Evolutionary conservation across 2,329 filamentous ascomycete species (phyloP), one percentile per base, ranked within the genome.

Genomic region (Aspergillus quadricinctus): DNA sequence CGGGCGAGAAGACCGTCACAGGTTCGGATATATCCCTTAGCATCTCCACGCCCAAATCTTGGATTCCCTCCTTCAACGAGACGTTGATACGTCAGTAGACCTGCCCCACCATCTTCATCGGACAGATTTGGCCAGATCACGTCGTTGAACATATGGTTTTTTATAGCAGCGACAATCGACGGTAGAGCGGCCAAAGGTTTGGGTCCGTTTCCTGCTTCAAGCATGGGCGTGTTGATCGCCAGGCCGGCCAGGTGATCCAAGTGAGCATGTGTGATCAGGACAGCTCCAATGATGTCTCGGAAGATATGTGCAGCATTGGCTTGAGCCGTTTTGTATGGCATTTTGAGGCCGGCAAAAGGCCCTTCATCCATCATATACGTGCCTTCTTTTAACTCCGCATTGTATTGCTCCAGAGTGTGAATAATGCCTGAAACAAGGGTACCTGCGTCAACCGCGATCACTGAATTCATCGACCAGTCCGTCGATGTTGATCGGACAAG

Each of bases 51-150:
- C 1, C 92, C 92, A 6, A 96, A 79, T 27, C 90, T 87, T 1
- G 89, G 86, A 57, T 93, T 94, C 3, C 93, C 93, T 10, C 92
- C 93, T 69, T 97, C 92, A 4, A 90, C 87, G 9, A 99, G 80
- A 17, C 94, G 85, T 71, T 92, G 87, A 65, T 96, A 97, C 0
- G 91, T 96, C 35, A 99, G 86, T 28, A 99, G 81, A 0, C 94
- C 94, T 3, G 92, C 92, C 25, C 94, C 94, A 35, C 92, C 92
- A 71, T 96, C 94, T 75, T 99, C 94, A 68, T 99, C 93, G 0
- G 91, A 95, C 41, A 99, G 77, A 64, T 99, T 99, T 0, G 94
- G 94, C 94, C 94, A 99, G 53, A 97, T 96, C 56, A 96, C 79
- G 68, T 97, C 95, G 75, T 99, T 99, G 79, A 99, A 99, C 57